These are phyloP conservation scores for Eucalyptus caleyi DNA, from an alignment of 345 rosid species.

Conservation along the genomic window DNA sequence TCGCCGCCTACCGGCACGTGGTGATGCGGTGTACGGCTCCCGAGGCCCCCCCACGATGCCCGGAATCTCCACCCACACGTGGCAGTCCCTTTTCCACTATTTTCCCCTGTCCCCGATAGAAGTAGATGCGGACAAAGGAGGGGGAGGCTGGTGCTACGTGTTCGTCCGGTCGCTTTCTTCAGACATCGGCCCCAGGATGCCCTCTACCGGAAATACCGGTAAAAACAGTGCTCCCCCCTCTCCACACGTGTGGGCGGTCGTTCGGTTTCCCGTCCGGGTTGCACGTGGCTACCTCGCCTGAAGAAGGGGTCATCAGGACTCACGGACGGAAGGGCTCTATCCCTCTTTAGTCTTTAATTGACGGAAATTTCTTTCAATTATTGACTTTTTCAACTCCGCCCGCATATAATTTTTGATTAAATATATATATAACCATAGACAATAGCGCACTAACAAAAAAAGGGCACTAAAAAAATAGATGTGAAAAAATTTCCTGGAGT, in stretches of 20 bases:
- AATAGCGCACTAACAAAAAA: neutral
- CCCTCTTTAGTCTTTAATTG: neutral
- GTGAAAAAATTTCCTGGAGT: rapidly evolving
- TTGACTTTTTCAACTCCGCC: neutral
- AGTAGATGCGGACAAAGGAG: neutral
- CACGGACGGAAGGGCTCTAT: neutral
- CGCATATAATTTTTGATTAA: neutral
- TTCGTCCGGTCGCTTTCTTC: neutral
- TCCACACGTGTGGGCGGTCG: neutral
- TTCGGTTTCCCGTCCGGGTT: neutral
- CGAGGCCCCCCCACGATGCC: neutral
- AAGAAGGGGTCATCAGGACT: neutral
- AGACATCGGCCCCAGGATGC: neutral
- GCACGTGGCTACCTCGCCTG: neutral
- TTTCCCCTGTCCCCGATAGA: neutral
- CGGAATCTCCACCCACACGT: neutral
- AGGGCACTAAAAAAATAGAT: rapidly evolving
- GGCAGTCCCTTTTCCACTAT: neutral
- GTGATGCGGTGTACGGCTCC: neutral
- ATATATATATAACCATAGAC: neutral
- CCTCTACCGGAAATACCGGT: neutral
- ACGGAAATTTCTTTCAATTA: neutral
- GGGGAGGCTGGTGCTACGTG: neutral
- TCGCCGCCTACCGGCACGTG: neutral
- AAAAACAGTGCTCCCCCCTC: neutral